Evolutionary conservation across 2,329 filamentous ascomycete species (phyloP), one percentile per base, ranked within the genome.

Genomic region (Volutella citrinella): DNA sequence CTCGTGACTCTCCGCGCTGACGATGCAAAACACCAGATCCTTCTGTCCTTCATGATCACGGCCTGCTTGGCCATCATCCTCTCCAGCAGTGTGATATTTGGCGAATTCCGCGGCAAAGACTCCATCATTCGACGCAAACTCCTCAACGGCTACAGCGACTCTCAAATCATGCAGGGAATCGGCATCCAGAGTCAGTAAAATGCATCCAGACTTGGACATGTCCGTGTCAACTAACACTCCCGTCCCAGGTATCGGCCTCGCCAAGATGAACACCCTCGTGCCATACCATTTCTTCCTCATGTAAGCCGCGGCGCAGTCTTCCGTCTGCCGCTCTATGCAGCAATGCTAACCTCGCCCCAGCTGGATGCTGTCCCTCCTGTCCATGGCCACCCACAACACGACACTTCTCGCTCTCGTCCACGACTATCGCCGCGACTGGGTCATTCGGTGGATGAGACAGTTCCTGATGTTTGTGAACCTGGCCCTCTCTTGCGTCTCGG

Each of bases 241-340:
- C 12, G 11, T 19, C 27, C 9, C 28, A 52, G 51, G 54, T 36
- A 68, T 84, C 16, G 81, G 75, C 0, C 69, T 85, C 2, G 74
- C 74, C 5, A 78, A 79, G 51, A 72, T 76, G 52, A 60, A 69
- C 27, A 64, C 65, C 6, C 71, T 84, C 54, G 69, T 80, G 0
- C 72, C 78, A 0, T 85, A 85, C 54, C 80, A 85, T 59, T 83
- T 84, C 63, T 84, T 84, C 63, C 70, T 84, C 34, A 74, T 84
- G n/a, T n/a, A n/a, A n/a, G n/a, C n/a, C n/a, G n/a, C n/a, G n/a
- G n/a, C n/a, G n/a, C n/a, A n/a, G n/a, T n/a, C n/a, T n/a, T n/a
- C n/a, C n/a, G n/a, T n/a, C n/a, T n/a, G n/a, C n/a, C n/a, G n/a
- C n/a, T n/a, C n/a, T n/a, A n/a, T n/a, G n/a, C n/a, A n/a, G n/a